These are phyloP conservation scores for Xylariaceae sp. DNA, from an alignment of 2,329 filamentous ascomycete species.

Conservation along the genomic window DNA sequence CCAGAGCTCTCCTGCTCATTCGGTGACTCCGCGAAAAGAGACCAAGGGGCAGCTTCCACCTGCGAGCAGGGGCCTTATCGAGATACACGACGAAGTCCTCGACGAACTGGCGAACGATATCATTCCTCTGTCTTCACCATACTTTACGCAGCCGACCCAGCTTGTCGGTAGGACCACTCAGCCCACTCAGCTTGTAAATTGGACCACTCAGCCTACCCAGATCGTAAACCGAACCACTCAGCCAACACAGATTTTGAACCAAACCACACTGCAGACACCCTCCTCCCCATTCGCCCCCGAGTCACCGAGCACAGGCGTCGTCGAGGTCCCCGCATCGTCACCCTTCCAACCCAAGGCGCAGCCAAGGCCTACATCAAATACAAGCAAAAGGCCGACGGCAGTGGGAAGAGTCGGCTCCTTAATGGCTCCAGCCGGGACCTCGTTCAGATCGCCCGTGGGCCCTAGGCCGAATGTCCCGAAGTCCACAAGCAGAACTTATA, in stretches of 20 bases:
- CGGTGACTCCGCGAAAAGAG: slow-evolving; percentile 8
- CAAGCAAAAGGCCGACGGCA: slow-evolving; percentile 10
- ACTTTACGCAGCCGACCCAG: slow-evolving; percentile 45
- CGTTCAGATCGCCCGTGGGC: slow-evolving; percentile 51
- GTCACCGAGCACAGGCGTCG: slow-evolving; percentile 37
- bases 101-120: slow-evolving; percentile 40
- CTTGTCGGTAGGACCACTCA: slow-evolving; percentile 34
- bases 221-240: slow-evolving; percentile 40
- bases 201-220: slow-evolving; percentile 57
- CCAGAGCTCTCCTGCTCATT: slow-evolving; percentile 6
- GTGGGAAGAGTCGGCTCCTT: slow-evolving; percentile 46
- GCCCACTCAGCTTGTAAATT: slow-evolving; percentile 32
- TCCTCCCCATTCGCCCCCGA: slow-evolving; percentile 32
- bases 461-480: slow-evolving; percentile 28
- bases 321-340: slow-evolving; percentile 90
- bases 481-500: slow-evolving; percentile 26
- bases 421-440: slow-evolving; percentile 74
- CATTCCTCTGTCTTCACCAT: slow-evolving; percentile 35
- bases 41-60: neutral
- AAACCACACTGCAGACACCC: slow-evolving; percentile 30
- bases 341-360: slow-evolving; percentile 53
- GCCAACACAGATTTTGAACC: slow-evolving; percentile 36
- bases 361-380: slow-evolving; percentile 9
- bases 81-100: slow-evolving; percentile 36
- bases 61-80: slow-evolving; percentile 11